These are phyloP conservation scores for Dentipellis sp. DNA, from an alignment of 768 basidiomycete species.

Conservation along the genomic window DNA sequence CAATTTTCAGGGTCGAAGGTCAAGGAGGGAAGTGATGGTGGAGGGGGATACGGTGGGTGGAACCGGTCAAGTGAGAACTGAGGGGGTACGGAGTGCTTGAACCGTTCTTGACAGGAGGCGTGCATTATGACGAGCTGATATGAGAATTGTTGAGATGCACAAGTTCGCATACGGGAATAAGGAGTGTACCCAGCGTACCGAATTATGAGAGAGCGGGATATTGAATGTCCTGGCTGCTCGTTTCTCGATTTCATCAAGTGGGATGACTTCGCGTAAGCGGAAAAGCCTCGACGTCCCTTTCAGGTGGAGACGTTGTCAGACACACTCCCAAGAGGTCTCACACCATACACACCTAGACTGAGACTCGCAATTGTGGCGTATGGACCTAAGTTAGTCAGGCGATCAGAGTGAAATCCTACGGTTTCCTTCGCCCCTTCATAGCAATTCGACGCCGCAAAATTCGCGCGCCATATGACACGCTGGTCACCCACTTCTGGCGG, in stretches of 20 bases:
- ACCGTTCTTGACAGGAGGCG: constrained; percentile 72
- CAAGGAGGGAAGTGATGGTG: constrained; percentile 3
- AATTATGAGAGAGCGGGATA: constrained; percentile 70
- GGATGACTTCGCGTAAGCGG: constrained; percentile 69
- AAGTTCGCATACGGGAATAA: not conserved
- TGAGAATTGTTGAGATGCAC: not conserved
- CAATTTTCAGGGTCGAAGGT: constrained; percentile 15
- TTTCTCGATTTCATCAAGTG: constrained; percentile 44
- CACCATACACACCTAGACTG: constrained; percentile 49
- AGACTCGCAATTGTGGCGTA: constrained; percentile 81
- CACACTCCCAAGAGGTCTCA: not conserved
- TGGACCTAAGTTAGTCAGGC: constrained; percentile 72
- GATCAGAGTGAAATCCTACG: constrained; percentile 79
- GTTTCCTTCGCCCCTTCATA: constrained; percentile 77
- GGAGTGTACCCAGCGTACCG: constrained; percentile 33
- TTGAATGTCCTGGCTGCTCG: constrained; percentile 68
- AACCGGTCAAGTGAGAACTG: constrained; percentile 65
- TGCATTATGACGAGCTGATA: constrained; percentile 78
- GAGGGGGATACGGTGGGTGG: constrained; percentile 41
- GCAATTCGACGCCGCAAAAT: constrained; percentile 80
- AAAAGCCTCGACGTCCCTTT: constrained; percentile 58
- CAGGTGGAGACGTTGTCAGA: not conserved
- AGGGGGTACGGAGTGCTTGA: constrained; percentile 74
- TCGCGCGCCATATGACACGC: constrained; percentile 54
- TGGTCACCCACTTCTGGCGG: constrained; percentile 11